Conservation (phyloP, 2,329 filamentous ascomycete species). For the Paramyrothecium sp. region DNA sequence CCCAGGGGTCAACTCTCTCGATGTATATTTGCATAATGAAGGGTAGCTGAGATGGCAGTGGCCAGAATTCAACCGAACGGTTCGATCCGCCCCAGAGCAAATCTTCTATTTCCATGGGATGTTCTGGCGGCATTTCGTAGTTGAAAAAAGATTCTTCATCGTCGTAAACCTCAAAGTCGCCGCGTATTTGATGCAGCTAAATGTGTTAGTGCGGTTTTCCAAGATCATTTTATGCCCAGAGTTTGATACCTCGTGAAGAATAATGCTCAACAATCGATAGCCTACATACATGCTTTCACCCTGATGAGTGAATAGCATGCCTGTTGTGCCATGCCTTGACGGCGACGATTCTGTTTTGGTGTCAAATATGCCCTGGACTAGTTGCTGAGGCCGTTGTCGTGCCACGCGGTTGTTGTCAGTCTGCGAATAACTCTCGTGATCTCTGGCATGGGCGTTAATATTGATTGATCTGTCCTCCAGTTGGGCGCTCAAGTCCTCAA, state of each 20-base stretch:
- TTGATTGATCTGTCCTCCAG: slow-evolving; percentile 20
- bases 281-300: neutral
- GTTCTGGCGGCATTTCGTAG: neutral
- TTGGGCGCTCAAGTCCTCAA: slow-evolving; percentile 25
- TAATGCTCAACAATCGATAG: neutral
- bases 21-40: slow-evolving; percentile 27
- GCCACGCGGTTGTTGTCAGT: no score
- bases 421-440: no score
- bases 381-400: no score
- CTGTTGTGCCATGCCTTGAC: neutral
- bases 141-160: neutral
- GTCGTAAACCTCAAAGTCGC: neutral
- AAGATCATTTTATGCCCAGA: neutral
- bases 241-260: neutral
- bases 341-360: no score
- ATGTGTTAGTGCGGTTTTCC: neutral
- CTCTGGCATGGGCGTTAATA: neutral
- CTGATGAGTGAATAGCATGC: neutral
- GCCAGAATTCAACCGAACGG: slow-evolving; percentile 13
- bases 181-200: neutral
- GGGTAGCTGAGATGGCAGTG: slow-evolving; percentile 23
- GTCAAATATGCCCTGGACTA: no score
- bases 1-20: slow-evolving; percentile 26
- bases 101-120: slow-evolving; percentile 17
- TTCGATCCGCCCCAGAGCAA: slow-evolving; percentile 1